A percentile compares a stretch with the other conserved stretches of the same genome.
Evolutionary conservation across 2,329 filamentous ascomycete species (phyloP).

Genomic region (Trichophyton benhamiae): DNA sequence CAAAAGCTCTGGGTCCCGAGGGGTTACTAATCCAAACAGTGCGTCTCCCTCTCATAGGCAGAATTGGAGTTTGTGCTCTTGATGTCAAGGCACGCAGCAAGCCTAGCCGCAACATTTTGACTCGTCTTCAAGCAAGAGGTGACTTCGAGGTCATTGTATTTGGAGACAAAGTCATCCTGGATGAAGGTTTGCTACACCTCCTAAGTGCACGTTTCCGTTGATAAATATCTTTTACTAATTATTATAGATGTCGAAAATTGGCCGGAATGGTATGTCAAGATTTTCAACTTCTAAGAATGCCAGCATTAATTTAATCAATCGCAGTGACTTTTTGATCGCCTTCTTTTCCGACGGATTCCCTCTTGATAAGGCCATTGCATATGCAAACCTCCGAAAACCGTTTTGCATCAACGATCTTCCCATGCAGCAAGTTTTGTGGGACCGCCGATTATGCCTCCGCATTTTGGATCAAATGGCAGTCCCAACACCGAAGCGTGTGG

Average conservation of each 20-base stretch:
- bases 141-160: conserved; percentile 98
- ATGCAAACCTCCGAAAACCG: conserved; percentile 81
- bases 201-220: not conserved
- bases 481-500: conserved; percentile 73
- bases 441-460: conserved; percentile 75
- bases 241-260: conserved; percentile 71
- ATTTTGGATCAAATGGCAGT: conserved; percentile 84
- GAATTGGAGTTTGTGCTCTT: conserved; percentile 86
- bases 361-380: conserved; percentile 90
- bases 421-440: conserved; percentile 96
- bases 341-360: conserved; percentile 98
- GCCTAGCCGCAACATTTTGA: conserved; percentile 90
- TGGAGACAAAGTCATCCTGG: conserved; percentile 95
- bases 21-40: conserved; percentile 9
- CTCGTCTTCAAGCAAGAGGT: conserved; percentile 73
- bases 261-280: conserved; percentile 59
- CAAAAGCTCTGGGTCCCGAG: too few species aligned
- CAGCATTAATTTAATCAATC: not conserved
- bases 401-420: conserved; percentile 96
- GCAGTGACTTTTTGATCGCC: conserved; percentile 79
- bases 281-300: not conserved
- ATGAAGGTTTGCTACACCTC: conserved; percentile 51
- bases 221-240: not conserved
- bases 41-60: conserved; percentile 38
- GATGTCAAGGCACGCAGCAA: conserved; percentile 95